phyloP scores from a whole-genome alignment of 2,329 filamentous ascomycete species.

The Teratosphaeria destructans region DNA sequence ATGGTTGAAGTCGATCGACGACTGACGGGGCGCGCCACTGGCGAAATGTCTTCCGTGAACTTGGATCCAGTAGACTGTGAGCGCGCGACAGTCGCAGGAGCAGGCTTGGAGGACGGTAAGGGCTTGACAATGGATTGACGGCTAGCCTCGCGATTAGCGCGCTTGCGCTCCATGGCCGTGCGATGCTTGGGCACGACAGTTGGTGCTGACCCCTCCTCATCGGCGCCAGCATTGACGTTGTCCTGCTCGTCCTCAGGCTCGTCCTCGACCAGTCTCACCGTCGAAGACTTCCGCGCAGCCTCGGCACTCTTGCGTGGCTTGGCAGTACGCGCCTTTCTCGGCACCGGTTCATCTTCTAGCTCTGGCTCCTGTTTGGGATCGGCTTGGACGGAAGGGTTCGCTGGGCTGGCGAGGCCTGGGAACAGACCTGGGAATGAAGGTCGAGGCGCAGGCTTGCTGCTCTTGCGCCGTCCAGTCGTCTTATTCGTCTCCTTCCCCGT shows the following conservation, averaged over 20 bases:
- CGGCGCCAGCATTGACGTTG: neutral
- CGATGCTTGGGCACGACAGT: neutral
- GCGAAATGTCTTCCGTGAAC: constrained; percentile 6
- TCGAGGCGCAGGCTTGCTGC: neutral
- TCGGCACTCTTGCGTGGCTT: neutral
- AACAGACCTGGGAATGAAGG: neutral
- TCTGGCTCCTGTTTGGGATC: neutral
- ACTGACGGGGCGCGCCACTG: neutral
- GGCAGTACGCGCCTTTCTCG: neutral
- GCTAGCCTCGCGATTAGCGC: neutral
- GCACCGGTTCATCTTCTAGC: neutral
- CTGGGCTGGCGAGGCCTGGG: neutral
- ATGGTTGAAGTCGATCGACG: constrained; percentile 2
- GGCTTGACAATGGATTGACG: neutral
- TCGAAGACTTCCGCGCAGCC: neutral
- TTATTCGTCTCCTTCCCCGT: neutral
- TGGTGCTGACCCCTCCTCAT: neutral
- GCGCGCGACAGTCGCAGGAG: neutral
- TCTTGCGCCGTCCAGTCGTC: neutral
- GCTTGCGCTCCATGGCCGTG: neutral
- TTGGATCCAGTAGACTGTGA: constrained; percentile 3
- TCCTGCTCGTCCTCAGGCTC: neutral
- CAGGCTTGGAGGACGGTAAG: neutral
- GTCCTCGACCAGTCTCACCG: neutral
- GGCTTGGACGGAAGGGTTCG: neutral